Evolutionary conservation across 2,329 filamentous ascomycete species (phyloP), one percentile per base, ranked within the genome.

Genomic region (Pyrenochaeta sp.): DNA sequence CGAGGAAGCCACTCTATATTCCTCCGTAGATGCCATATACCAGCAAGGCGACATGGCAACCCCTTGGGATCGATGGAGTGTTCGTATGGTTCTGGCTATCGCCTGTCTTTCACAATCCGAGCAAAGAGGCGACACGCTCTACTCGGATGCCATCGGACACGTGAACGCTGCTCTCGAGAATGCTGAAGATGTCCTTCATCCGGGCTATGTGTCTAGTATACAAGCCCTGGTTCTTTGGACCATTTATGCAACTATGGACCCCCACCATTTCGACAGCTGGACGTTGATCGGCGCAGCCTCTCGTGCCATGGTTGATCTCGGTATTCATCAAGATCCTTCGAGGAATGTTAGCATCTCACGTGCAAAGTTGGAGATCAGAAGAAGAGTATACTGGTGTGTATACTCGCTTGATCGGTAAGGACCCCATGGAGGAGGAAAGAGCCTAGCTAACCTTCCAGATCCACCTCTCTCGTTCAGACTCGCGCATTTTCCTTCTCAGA

Each of bases 231-330:
- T 96, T 2, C 78, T 97, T 2, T 81, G 97, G 38, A 91, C 90
- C 0, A 85, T 96, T 59, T 97, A 96, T 68, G 87, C 93, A 3
- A 88, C 94, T 76, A 78, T 96, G 35, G 92, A 97, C 60, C 92
- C 93, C 2, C 83, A 86, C 28, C 90, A 95, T 65, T 96, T 96
- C 63, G 91, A 96, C 63, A 90, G 88, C 60, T 97, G 94, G 92
- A 92, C 94, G 53, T 74, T 96, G 50, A 89, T 96, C 42, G 94
- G 93, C 6, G 92, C 94, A 67, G 92, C 93, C 6, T 89, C 89
- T 27, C 84, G 93, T 44, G 89, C 91, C 5, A 85, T 93, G 63
- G 82, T 96, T 15, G 94, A 99, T 72, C 75, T 96, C 20, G 94
- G 94, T 6, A 85, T 95, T 44, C 94, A 97, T 69, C 93, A 96